phyloP scores from a whole-genome alignment of 805 yeast species.

The Komagataella phaffii region DNA sequence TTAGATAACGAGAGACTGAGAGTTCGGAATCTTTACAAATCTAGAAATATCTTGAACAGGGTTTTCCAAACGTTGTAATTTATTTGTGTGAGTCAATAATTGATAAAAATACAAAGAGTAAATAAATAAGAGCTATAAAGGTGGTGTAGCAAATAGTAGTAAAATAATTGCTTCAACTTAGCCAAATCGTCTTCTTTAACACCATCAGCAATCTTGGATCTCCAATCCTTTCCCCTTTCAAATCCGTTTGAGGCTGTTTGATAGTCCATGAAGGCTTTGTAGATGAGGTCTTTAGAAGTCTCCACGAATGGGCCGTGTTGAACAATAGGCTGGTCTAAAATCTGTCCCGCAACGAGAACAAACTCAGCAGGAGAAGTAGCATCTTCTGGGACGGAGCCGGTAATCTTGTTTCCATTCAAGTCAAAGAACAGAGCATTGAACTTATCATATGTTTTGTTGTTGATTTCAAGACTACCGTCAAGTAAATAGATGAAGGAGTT shows the following conservation, averaged over 20 bases:
- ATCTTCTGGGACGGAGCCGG: slow-evolving; percentile 34
- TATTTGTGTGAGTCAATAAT: not conserved
- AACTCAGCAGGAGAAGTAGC: slow-evolving; percentile 38
- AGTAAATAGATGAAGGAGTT: slow-evolving; percentile 60
- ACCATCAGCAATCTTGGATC: slow-evolving; percentile 24
- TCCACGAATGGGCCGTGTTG: slow-evolving; percentile 93
- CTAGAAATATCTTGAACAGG: slow-evolving; percentile 48
- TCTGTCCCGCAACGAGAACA: slow-evolving; percentile 65
- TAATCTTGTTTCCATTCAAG: slow-evolving; percentile 49
- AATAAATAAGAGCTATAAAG: not conserved
- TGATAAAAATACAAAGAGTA: not conserved
- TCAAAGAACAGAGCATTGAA: slow-evolving; percentile 50
- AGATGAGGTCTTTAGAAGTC: slow-evolving; percentile 48
- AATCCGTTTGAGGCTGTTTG: slow-evolving; percentile 59
- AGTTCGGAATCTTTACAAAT: slow-evolving; percentile 61
- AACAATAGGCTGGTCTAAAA: slow-evolving; percentile 59
- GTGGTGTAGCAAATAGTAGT: not conserved
- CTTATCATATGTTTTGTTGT: slow-evolving; percentile 27
- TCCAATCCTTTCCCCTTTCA: slow-evolving; percentile 52
- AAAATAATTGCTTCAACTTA: not conserved
- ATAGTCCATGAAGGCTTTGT: slow-evolving; percentile 60
- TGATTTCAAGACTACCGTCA: slow-evolving; percentile 42
- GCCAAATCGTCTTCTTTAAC: slow-evolving; percentile 6
- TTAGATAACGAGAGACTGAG: slow-evolving; percentile 77
- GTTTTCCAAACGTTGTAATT: slow-evolving; percentile 20